Conservation (phyloP, 73 alveolate genomes). For the Tetrahymena elliotti region DNA sequence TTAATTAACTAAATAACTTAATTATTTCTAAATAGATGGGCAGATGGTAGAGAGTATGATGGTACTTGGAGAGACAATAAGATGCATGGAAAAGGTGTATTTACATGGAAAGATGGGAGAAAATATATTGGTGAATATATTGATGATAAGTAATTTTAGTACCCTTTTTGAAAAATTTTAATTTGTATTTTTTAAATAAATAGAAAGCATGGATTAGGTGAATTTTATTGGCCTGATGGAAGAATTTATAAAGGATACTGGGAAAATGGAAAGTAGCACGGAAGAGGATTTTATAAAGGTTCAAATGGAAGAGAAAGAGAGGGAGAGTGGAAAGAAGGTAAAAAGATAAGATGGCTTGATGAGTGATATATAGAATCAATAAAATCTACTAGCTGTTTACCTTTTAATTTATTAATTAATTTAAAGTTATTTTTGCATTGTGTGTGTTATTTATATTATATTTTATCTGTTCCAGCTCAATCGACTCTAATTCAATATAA, state of each 20-base stretch:
- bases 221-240: constrained; percentile 46
- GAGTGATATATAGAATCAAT: not conserved
- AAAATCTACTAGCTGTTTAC: no score
- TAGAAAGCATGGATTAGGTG: constrained; percentile 48
- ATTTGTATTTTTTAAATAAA: not conserved
- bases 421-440: no score
- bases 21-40: constrained; percentile 6
- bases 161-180: not conserved
- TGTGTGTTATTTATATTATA: no score
- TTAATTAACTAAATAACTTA: not conserved
- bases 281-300: constrained; percentile 52
- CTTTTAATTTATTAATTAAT: no score
- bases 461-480: no score
- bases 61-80: constrained; percentile 40
- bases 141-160: constrained; percentile 4
- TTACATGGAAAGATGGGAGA: constrained; percentile 46
- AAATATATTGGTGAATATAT: constrained; percentile 23
- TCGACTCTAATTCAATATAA: no score
- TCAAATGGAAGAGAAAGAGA: constrained; percentile 44
- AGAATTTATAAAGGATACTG: constrained; percentile 45
- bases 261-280: constrained; percentile 59
- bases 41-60: constrained; percentile 45
- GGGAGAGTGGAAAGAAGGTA: constrained; percentile 71
- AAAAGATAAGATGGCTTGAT: constrained; percentile 44
- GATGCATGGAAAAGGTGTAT: constrained; percentile 43